Evolutionary conservation across 441 rosid genomes (phyloP), one percentile per base, ranked within the genome.

Genomic region (Pelargonium myrrhifolium): DNA sequence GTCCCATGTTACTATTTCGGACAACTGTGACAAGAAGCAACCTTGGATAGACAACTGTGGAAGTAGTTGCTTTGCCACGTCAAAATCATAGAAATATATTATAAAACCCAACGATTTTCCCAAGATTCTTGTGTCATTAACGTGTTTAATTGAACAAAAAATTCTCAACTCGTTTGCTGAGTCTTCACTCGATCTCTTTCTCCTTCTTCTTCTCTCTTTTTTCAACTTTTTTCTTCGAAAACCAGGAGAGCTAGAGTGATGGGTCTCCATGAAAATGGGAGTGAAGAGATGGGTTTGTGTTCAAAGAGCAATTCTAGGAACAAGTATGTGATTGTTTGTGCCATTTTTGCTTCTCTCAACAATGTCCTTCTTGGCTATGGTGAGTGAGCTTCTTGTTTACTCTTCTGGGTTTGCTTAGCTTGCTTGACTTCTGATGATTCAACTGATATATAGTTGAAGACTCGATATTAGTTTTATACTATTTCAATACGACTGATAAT

Each of bases 281-380:
- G 76, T 10, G 74, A 70, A 24, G 82, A 82, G 21, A 71, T 68
- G 64, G 80, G 60, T 17, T 12, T 55, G 24, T 55, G 21, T 55
- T 28, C 31, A 3, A 47, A 47, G 53, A 80, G 65, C 55, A 79
- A 10, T 60, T 75, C 69, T 40, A 83, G 84, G 60, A 79, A 84
- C 65, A 92, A 77, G 71, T 93, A 85, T 75, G 96, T 93, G 62
- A 59, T 90, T 76, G 87, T 86, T 58, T 90, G 90, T 63, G 93
- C 94, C 40, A 67, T 90, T 71, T 87, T 88, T 70, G 97, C 97
- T 18, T 90, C 98, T 26, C 83, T 93, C 59, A 90, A 90, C 77
- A 82, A 84, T 72, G 96, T 90, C 79, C 94, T 93, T 79, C 96
- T 93, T 69, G 96, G 97, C 49, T 93, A 93, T 72, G 96, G 98